A percentile compares a stretch with the other conserved stretches of the same genome.
Conservation (phyloP, 345 rosid genomes). For the Gossypium stocksii region DNA sequence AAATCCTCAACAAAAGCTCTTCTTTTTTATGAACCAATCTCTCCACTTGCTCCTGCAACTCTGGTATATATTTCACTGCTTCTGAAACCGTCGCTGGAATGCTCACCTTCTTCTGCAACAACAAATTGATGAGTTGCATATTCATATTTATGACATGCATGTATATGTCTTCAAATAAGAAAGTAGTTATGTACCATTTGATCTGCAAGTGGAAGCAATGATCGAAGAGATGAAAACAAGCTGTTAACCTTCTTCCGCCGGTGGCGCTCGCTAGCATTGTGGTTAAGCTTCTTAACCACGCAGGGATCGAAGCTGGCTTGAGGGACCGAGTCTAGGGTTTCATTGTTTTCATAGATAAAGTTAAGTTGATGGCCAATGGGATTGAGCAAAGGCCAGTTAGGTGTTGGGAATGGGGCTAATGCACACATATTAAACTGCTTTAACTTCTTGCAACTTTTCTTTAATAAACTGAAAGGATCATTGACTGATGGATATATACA, state of each 20-base stretch:
- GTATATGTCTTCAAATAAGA: background rate
- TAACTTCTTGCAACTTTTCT: background rate
- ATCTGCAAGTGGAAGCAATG: slow-evolving; percentile 1
- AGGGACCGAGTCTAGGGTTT: background rate
- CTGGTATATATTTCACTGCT: slow-evolving; percentile 54
- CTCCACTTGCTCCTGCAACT: slow-evolving; percentile 38
- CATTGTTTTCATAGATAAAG: background rate
- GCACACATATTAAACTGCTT: background rate
- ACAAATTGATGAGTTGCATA: background rate
- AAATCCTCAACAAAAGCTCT: slow-evolving; percentile 29
- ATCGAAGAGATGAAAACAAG: slow-evolving; percentile 12
- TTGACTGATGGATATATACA: slow-evolving; percentile 1
- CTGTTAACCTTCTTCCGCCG: slow-evolving; percentile 11
- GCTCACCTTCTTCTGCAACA: slow-evolving; percentile 42
- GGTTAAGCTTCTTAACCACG: background rate
- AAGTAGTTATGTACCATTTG: background rate
- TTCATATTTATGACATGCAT: background rate
- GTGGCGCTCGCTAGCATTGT: slow-evolving; percentile 13
- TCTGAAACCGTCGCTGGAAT: slow-evolving; percentile 42
- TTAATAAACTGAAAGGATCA: background rate
- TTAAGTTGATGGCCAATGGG: slow-evolving; percentile 1
- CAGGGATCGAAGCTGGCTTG: background rate
- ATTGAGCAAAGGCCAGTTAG: background rate
- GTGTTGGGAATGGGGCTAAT: slow-evolving; percentile 5
- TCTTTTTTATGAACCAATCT: slow-evolving; percentile 35